These are phyloP conservation scores for Termitomyces sp. DNA, from an alignment of 768 basidiomycete species.

Conservation along the genomic window DNA sequence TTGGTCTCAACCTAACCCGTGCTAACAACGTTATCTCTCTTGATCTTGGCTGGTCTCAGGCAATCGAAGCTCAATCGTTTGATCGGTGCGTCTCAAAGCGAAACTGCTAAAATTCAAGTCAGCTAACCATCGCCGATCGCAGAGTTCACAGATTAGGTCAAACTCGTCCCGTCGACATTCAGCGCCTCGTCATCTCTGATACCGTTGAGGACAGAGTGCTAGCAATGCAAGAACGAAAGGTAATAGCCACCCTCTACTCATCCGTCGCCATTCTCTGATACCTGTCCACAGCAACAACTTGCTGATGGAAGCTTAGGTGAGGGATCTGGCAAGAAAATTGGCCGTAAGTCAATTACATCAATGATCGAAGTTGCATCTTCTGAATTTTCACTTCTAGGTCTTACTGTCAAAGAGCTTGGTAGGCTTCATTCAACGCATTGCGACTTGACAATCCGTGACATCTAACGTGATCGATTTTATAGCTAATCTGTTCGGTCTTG, in stretches of 20 bases:
- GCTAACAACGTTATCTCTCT: conserved; percentile 63
- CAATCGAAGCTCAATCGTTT: conserved; percentile 59
- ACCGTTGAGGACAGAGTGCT: conserved; percentile 74
- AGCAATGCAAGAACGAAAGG: conserved; percentile 59
- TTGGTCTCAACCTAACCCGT: conserved; percentile 57
- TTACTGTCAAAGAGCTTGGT: conserved; percentile 51
- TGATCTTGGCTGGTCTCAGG: conserved; percentile 63
- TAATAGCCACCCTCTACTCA: conserved; percentile 15
- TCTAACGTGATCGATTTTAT: background rate
- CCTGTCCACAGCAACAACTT: conserved; percentile 38
- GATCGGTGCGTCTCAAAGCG: conserved; percentile 32
- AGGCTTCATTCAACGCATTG: conserved; percentile 12
- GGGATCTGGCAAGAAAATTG: conserved; percentile 56
- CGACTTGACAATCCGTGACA: background rate
- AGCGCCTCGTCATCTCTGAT: conserved; percentile 54
- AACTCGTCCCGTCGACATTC: conserved; percentile 43
- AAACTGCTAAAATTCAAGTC: conserved; percentile 8
- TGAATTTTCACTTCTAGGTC: conserved; percentile 21
- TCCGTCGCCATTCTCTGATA: background rate
- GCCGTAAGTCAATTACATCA: conserved; percentile 32
- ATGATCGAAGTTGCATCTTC: background rate
- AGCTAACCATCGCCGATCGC: background rate
- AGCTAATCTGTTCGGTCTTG: conserved; percentile 44
- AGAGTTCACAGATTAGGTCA: conserved; percentile 57
- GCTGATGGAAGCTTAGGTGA: conserved; percentile 64